A percentile compares a stretch with the other conserved stretches of the same genome.
Evolutionary conservation across 2,329 filamentous ascomycete species (phyloP).

Genomic region (Fusarium musae): DNA sequence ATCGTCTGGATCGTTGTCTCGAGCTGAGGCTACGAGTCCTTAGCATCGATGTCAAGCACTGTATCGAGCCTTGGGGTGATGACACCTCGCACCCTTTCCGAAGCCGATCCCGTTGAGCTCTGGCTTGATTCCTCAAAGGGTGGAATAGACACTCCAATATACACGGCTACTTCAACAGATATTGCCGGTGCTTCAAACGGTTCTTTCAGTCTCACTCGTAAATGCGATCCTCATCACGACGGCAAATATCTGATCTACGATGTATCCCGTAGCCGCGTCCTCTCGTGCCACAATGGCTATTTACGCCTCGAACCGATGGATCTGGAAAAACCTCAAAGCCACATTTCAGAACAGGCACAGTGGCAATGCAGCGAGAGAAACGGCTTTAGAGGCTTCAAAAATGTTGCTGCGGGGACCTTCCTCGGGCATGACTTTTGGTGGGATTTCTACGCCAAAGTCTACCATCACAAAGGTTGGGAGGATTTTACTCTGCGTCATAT

Average conservation of each 20-base stretch:
- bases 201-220: background rate
- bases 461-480: background rate
- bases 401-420: background rate
- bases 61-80: background rate
- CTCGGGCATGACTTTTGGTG: background rate
- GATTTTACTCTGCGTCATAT: background rate
- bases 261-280: background rate
- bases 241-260: background rate
- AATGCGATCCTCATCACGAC: background rate
- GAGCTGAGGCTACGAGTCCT: background rate
- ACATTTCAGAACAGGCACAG: background rate
- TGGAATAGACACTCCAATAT: background rate
- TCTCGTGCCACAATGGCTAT: background rate
- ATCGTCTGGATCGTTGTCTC: background rate
- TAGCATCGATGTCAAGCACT: background rate
- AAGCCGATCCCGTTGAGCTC: background rate
- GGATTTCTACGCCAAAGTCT: background rate
- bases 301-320: background rate
- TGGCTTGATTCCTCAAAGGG: background rate
- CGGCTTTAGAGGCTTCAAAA: background rate
- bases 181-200: rapidly evolving
- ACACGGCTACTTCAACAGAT: background rate
- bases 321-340: background rate
- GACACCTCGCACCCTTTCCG: background rate
- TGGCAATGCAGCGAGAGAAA: background rate